Base-by-base conservation (phyloP, 345 rosid genomes). In the Anacardium occidentale region DNA sequence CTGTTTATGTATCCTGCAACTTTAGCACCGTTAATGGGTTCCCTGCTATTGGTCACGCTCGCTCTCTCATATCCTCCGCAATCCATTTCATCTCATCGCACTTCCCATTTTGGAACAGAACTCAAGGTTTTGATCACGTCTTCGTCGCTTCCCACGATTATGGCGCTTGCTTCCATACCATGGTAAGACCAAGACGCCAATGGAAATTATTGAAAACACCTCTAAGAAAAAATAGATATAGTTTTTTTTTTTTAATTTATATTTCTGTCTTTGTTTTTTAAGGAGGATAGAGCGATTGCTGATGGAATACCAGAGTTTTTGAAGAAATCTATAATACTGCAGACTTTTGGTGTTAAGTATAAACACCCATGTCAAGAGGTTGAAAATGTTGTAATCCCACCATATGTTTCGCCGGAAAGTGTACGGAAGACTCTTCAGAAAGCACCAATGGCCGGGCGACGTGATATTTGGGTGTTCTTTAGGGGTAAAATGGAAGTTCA, bases 401-500 rank as follows among this genome's bases (percentile, higher is more conserved):
- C 99, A 1, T 95, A 91, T 72, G 53, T 95, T n/a, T 66, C 90
- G 54, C 94, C 96, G 82, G 90, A 62, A 57, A 88, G 84, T 56
- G 24, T 92, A 21, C 76, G 61, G 53, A 80, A 59, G 65, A 90
- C 95, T 0, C 71, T 85, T 1, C 76, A 78, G 24, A 82, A 54
- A 58, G 69, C 80, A 51, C 88, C 88, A 79, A 62, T 66, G 63
- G 75, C 73, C 71, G 82, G 87, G 25, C 76, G 78, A 62, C 86
- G 99, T 42, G 97, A 95, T 61, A 91, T 95, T 56, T 87, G 83
- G 88, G 98, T 82, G 10, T 95, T 89, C 79, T 95, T 95, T 73
- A 78, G 99, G 61, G 99, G 99, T 9, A 95, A 95, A 63, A 95
- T 95, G 98, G 99, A 95, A 80, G 90, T 95, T 69, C 86, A 95